Percentiles rank a stretch among this genome's conserved stretches.
Conservation (phyloP, 768 basidiomycete species). For the Lactifluus piperatus region DNA sequence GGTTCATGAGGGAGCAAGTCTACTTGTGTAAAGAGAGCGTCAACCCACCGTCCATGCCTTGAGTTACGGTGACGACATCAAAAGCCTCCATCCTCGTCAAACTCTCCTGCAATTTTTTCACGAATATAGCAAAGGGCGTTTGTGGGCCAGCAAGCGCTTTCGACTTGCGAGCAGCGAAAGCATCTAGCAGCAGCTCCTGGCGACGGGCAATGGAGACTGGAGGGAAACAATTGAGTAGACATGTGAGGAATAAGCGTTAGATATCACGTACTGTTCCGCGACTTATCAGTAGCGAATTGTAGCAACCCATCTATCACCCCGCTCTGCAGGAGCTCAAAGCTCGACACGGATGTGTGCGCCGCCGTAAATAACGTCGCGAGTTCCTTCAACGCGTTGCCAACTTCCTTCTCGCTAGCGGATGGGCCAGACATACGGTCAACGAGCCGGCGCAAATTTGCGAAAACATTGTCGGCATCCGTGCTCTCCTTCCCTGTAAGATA, state of each 20-base stretch:
- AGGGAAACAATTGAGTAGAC: not conserved
- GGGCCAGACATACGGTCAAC: constrained; percentile 54
- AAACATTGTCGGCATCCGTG: constrained; percentile 50
- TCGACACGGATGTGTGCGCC: constrained; percentile 74
- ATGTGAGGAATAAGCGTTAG: constrained; percentile 3
- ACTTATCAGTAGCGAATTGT: constrained; percentile 66
- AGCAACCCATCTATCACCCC: constrained; percentile 86
- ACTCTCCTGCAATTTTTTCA: constrained; percentile 95
- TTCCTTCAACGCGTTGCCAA: constrained; percentile 54
- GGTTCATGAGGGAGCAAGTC: not conserved
- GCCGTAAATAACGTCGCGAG: constrained; percentile 77
- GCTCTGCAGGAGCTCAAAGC: constrained; percentile 92
- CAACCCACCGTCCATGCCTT: constrained; percentile 65
- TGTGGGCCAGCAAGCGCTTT: constrained; percentile 38
- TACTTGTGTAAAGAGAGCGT: not conserved
- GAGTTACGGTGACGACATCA: constrained; percentile 85
- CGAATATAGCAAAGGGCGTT: constrained; percentile 65
- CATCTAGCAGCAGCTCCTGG: constrained; percentile 71
- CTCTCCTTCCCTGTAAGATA: constrained; percentile 54
- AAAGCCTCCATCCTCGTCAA: constrained; percentile 93
- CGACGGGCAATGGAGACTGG: constrained; percentile 58
- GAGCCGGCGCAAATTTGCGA: constrained; percentile 51
- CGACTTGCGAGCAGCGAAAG: constrained; percentile 52
- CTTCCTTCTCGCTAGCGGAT: constrained; percentile 52
- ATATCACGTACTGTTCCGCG: constrained; percentile 43